Evolutionary conservation across 345 rosid species (phyloP), one percentile per base, ranked within the genome.

Genomic region (Gossypium ekmanianum): DNA sequence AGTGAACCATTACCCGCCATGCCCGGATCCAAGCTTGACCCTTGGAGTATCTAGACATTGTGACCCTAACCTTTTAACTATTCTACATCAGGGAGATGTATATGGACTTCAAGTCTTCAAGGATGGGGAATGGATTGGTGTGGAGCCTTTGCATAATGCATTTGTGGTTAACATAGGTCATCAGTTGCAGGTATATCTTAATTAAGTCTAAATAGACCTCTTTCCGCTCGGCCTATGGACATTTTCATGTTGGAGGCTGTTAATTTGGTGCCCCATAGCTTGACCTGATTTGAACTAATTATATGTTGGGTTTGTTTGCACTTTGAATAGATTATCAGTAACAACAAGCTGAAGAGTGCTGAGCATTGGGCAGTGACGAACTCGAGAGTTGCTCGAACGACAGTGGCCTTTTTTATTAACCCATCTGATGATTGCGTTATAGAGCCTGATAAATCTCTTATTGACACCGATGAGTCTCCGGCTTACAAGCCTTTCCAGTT

Each of bases 11-110:
- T 76, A 78, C 64, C 83, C 82, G 1, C 75, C 87, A 4, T 84
- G 84, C 51, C 84, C 83, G 7, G 74, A 84, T 11, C 87, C 86
- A 59, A 79, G 81, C 20, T 74, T 81, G 71, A 75, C 79, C 54
- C 52, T 84, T 7, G 87, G 84, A 61, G 3, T 75, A 14, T 68
- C 78, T 17, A 75, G 57, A 43, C 84, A 82, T 10, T 18, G 77
- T 17, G 81, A 86, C 50, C 57, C 73, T 12, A 58, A 47, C 43
- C 78, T 83, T 20, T 20, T 76, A 7, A 81, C 79, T 26, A 47
- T 85, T 64, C 54, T 81, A 20, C 83, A 80, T 45, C 84, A 76
- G 51, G 82, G 81, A 16, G 79, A 78, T 44, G 78, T 70, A 0
- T 7, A 14, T 1, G 83, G 89, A 18, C 80, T 86, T 61, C 87